Base-by-base conservation (phyloP, 495 filamentous ascomycete genomes). In the Penicillium coffeae region DNA sequence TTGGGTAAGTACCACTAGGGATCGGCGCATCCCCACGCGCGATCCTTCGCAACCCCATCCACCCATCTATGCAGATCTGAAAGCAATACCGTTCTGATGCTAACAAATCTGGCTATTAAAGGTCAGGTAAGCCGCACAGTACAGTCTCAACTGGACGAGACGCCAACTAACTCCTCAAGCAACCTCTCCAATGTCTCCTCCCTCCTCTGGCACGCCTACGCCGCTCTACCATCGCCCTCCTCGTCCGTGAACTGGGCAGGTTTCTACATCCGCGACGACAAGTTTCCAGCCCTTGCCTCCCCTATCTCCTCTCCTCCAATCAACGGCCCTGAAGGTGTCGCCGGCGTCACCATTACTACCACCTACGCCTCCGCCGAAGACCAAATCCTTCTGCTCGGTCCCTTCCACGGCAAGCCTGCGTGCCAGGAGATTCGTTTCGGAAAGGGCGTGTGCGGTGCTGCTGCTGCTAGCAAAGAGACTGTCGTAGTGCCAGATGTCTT, bases 351-450 rank as follows among this genome's bases (percentile, higher is more conserved):
- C 34, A 55, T 62, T 44, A 59, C 59, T 1, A 62, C 60, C 19
- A 66, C 62, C 37, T 55, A 62, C 48, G 45, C 61, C 3, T 44
- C 45, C 1, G 39, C 54, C 15, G 56, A 60, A 16, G 50, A 62
- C 45, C 46, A 70, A 63, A 19, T 59, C 13, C 77, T 95, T 37
- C 84, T 94, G 49, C 80, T 95, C 1, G 90, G 88, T 0, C 91
- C 90, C 3, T 95, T 95, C 72, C 84, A 91, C 40, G 91, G 91
- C 36, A 86, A 90, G 52, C 85, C 90, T 7, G 89, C 91, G 2
- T 96, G 89, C 62, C 90, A 95, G 68, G 84, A 81, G 48, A 95
- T 95, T 56, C 66, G 74, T 4, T 87, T 93, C 52, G 83, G 86
- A 0, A 77, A 79, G 19, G 91, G 91, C 8, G 91, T 96, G 3